Conservation (phyloP, 768 basidiomycete genomes). For the Leccinum aurantiacum region DNA sequence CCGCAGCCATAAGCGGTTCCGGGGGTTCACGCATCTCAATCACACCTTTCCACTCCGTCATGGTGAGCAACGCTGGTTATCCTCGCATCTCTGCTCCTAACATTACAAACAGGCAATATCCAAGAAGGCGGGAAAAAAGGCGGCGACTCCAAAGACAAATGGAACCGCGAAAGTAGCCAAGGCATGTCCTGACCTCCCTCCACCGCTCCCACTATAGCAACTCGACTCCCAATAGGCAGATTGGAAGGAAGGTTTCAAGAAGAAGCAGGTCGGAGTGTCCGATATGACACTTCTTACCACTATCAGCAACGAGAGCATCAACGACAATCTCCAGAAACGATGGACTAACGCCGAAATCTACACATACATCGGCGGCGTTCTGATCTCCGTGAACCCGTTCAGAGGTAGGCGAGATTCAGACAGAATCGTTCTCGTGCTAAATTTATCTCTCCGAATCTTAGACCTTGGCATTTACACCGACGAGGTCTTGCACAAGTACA, state of each 20-base stretch:
- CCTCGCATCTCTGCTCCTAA: slow-evolving; percentile 3
- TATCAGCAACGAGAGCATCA: slow-evolving; percentile 96
- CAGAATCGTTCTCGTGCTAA: slow-evolving; percentile 5
- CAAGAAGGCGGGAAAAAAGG: slow-evolving; percentile 90
- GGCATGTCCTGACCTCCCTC: slow-evolving; percentile 41
- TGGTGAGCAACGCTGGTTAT: slow-evolving; percentile 18
- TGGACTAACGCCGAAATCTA: slow-evolving; percentile 97
- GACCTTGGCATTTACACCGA: slow-evolving; percentile 99
- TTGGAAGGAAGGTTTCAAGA: slow-evolving; percentile 99
- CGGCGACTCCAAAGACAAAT: slow-evolving; percentile 58
- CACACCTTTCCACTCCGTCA: slow-evolving; percentile 12
- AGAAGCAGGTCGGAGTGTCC: slow-evolving; percentile 96
- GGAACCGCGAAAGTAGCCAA: slow-evolving; percentile 65
- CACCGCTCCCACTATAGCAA: slow-evolving; percentile 7
- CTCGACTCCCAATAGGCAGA: slow-evolving; percentile 65
- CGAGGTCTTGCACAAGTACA: slow-evolving; percentile 79
- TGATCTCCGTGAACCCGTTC: slow-evolving; percentile 99
- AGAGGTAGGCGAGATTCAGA: slow-evolving; percentile 53
- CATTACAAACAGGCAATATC: slow-evolving; percentile 62
- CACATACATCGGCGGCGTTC: slow-evolving; percentile 96
- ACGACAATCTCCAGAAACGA: slow-evolving; percentile 96
- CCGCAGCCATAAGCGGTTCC: slow-evolving; percentile 9
- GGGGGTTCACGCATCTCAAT: slow-evolving; percentile 11
- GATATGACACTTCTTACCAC: slow-evolving; percentile 98
- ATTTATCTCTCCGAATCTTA: slow-evolving; percentile 29